Base-by-base conservation (phyloP, 208 protist genomes). In the Crithidia acanthocephali region DNA sequence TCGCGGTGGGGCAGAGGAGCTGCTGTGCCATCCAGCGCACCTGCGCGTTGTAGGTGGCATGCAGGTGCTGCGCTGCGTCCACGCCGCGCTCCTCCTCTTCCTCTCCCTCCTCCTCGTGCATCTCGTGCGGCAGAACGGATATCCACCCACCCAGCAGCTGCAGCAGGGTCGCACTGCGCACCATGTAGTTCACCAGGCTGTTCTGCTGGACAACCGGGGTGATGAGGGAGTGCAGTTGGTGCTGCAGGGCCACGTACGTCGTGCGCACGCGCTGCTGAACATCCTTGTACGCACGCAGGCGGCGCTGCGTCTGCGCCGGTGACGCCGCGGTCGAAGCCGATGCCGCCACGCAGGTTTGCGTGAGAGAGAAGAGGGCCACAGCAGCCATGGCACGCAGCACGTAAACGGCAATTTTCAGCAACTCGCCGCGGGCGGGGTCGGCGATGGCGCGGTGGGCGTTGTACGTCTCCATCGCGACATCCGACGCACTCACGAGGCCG, bases 381-480 rank as follows among this genome's bases (percentile, higher is more conserved):
- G 74, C 72, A n/a, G 50, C 20, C 56, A 88, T 63, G 2, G 83
- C 76, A 23, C 82, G 83, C 15, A 82, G 64, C 35, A 90, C 59
- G 80, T 90, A 97, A 18, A 95, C 70, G 58, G 87, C 64, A 11
- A 93, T 57, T 67, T 87, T 87, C 20, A 97, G 84, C 44, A 78
- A 64, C 66, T 95, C 86, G 15, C 76, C 68, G 15, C 92, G 87
- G 13, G 84, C n/a, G 15, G 87, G 81, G 55, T 84, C 74, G 58
- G 74, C 57, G 32, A 97, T 90, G 30, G 86, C 85, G 50, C 84
- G 83, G 74, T 92, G 76, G 22, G 88, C 92, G 51, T 66, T 81
- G 81, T 95, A 91, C 76, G 72, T 83, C 64, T 97, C 92, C 59
- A 92, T 88, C 20, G 76, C 62, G 27, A 97, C 88, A 70, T 97